phyloP scores from a whole-genome alignment of 2,329 filamentous ascomycete species.

The Fusarium ramigenum region DNA sequence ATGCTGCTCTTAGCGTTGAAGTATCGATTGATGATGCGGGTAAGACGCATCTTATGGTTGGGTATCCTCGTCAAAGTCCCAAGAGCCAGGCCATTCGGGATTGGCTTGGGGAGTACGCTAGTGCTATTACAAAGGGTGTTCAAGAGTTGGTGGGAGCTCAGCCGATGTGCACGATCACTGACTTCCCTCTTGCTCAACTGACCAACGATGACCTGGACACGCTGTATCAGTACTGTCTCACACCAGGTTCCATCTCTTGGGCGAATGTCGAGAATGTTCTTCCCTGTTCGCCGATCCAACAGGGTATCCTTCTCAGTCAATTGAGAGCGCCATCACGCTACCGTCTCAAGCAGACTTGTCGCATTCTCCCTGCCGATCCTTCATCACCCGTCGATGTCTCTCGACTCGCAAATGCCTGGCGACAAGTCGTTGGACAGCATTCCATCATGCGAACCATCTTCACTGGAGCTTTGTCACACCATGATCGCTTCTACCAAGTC shows the following conservation, averaged over 20 bases:
- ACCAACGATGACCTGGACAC: not conserved
- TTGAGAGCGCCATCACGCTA: not conserved
- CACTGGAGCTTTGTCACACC: not conserved
- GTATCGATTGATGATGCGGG: not conserved
- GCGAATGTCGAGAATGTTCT: not conserved
- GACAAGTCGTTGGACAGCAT: not conserved
- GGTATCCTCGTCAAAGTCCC: not conserved
- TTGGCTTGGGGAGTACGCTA: not conserved
- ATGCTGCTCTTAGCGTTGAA: not conserved
- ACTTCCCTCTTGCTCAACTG: not conserved
- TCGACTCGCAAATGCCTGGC: not conserved
- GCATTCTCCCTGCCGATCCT: not conserved
- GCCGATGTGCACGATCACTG: not conserved
- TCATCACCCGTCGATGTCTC: not conserved
- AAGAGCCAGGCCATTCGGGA: not conserved
- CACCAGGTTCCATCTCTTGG: not conserved
- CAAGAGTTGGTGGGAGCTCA: not conserved
- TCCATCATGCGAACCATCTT: conserved; percentile 1
- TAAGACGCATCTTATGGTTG: not conserved
- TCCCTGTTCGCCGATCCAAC: not conserved
- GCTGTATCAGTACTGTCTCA: not conserved
- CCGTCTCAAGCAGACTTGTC: not conserved
- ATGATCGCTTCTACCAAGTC: not conserved
- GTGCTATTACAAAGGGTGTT: not conserved
- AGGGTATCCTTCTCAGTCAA: not conserved